A percentile compares a stretch with the other conserved stretches of the same genome.
Evolutionary conservation across 2,329 filamentous ascomycete species (phyloP).

Genomic region (Lecanicillium sp.): DNA sequence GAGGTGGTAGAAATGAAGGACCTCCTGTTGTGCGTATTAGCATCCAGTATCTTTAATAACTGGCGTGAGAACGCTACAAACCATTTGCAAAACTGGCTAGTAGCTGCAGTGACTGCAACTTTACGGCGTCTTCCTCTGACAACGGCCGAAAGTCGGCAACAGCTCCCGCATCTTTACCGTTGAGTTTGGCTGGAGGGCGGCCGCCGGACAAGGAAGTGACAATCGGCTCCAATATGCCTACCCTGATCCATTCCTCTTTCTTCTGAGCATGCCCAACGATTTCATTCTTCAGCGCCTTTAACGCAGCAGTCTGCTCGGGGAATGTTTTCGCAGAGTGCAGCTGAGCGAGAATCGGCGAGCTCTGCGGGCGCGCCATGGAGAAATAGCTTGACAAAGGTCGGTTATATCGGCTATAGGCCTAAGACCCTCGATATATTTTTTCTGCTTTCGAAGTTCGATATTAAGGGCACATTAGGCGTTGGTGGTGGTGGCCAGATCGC

Average conservation of each 20-base stretch:
- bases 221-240: slow-evolving; percentile 58
- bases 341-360: slow-evolving; percentile 47
- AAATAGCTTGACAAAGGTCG: not conserved
- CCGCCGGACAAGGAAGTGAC: slow-evolving; percentile 36
- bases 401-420: too few species aligned
- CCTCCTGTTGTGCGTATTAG: slow-evolving; percentile 50
- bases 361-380: slow-evolving; percentile 46
- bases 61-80: slow-evolving; percentile 28
- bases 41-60: not conserved
- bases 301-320: slow-evolving; percentile 47
- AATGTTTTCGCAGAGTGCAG: slow-evolving; percentile 46
- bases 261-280: slow-evolving; percentile 80
- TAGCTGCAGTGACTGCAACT: slow-evolving; percentile 76
- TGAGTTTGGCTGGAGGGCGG: slow-evolving; percentile 23
- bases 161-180: slow-evolving; percentile 30
- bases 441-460: too few species aligned
- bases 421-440: too few species aligned
- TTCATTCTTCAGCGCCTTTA: slow-evolving; percentile 78
- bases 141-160: slow-evolving; percentile 29
- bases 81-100: slow-evolving; percentile 79
- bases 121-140: slow-evolving; percentile 58
- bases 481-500: too few species aligned
- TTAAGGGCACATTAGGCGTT: too few species aligned
- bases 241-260: slow-evolving; percentile 70
- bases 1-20: slow-evolving; percentile 65